Percentiles rank a stretch among this genome's conserved stretches.
These are phyloP conservation scores for Cladosporium phlei DNA, from an alignment of 2,329 filamentous ascomycete genomes.

Conservation along the genomic window DNA sequence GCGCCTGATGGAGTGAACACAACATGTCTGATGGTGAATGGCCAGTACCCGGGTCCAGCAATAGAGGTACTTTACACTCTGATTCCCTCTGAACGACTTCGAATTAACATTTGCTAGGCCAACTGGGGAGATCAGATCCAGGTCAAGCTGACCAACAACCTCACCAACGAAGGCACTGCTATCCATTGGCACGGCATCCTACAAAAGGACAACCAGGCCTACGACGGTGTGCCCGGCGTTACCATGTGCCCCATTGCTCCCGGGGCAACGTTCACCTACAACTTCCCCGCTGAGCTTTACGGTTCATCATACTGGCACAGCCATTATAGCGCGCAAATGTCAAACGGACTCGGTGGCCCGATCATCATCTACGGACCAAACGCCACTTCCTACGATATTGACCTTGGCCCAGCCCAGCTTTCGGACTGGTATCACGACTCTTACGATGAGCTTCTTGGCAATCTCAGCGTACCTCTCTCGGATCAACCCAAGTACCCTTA, in stretches of 20 bases:
- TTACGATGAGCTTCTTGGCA: not conserved
- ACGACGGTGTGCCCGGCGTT: constrained; percentile 40
- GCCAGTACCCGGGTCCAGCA: constrained; percentile 22
- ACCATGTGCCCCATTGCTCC: constrained; percentile 40
- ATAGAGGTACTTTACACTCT: too few species aligned
- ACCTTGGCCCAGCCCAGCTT: constrained; percentile 28
- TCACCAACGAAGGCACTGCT: constrained; percentile 33
- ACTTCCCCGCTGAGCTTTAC: constrained; percentile 36
- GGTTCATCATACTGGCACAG: constrained; percentile 35
- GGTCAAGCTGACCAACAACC: constrained; percentile 34
- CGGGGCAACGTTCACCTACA: constrained; percentile 36
- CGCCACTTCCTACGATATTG: constrained; percentile 24
- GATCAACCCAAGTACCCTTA: constrained; percentile 15
- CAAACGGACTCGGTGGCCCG: constrained; percentile 25
- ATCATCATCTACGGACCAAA: constrained; percentile 32
- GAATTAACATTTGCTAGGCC: too few species aligned
- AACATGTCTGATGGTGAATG: constrained; percentile 21
- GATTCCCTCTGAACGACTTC: too few species aligned
- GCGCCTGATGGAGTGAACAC: constrained; percentile 26
- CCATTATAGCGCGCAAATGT: constrained; percentile 32
- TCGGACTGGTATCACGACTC: constrained; percentile 31
- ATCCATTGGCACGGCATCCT: constrained; percentile 42
- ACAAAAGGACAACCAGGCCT: constrained; percentile 32
- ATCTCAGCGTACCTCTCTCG: constrained; percentile 3
- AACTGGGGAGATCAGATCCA: constrained; percentile 39